Conservation (phyloP, 345 rosid species). For the Cardamine chenopodiifolia region DNA sequence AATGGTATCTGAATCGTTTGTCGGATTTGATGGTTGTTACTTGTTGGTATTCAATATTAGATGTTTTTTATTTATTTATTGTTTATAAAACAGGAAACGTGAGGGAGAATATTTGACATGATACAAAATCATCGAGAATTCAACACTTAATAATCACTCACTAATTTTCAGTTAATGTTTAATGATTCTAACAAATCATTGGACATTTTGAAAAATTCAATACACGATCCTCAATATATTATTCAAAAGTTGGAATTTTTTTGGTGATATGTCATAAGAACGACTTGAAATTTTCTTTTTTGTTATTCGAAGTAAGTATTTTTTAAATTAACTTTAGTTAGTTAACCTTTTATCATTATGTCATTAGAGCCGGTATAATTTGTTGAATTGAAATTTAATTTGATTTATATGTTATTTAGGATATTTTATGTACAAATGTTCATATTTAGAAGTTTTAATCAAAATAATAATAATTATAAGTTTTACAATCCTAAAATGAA, state of each 20-base stretch:
- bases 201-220: constrained; percentile 4
- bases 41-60: constrained; percentile 13
- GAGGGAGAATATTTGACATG: constrained; percentile 1
- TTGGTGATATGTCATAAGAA: neutral
- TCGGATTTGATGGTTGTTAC: constrained; percentile 26
- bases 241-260: neutral
- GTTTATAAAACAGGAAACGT: constrained; percentile 11
- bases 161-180: neutral
- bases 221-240: neutral
- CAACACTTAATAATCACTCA: neutral
- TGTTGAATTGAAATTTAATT: neutral
- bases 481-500: too few relatives aligned
- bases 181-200: neutral
- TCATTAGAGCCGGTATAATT: neutral
- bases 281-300: neutral
- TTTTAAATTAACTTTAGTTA: neutral
- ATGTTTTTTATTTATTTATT: neutral
- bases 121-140: neutral
- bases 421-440: neutral
- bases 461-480: neutral
- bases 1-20: constrained; percentile 21
- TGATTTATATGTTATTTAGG: neutral
- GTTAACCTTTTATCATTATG: neutral
- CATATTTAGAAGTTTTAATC: neutral
- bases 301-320: neutral